Conservation (phyloP, 331 rosid species). For the Phaseolus coccineus region DNA sequence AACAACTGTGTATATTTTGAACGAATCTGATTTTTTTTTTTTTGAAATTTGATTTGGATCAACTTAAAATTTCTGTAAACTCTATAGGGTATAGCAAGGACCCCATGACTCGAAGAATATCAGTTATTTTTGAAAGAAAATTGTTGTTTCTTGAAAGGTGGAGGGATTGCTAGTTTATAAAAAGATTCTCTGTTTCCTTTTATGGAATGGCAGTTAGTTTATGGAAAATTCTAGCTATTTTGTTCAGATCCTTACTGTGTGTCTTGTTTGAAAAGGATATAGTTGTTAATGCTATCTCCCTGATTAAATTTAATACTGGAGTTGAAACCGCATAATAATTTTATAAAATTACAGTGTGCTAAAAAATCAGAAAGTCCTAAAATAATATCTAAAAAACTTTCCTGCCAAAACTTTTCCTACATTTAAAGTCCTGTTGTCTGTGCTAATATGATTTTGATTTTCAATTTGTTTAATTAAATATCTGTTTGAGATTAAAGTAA, state of each 20-base stretch:
- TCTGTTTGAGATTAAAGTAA: constrained; percentile 19
- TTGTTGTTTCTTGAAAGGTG: constrained; percentile 12
- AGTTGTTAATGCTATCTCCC: constrained; percentile 21
- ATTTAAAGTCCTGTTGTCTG: constrained; percentile 21
- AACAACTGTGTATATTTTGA: constrained; percentile 32
- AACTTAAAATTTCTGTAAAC: constrained; percentile 1
- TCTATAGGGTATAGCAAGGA: background rate
- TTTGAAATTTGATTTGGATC: background rate
- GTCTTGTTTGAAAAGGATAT: constrained; percentile 31
- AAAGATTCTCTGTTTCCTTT: background rate
- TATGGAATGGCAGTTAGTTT: constrained; percentile 31
- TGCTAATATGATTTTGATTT: constrained; percentile 17
- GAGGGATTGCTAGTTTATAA: background rate
- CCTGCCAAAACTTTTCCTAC: constrained; percentile 9
- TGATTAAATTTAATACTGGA: constrained; percentile 24
- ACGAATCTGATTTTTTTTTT: constrained; percentile 24
- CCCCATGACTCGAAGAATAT: constrained; percentile 1
- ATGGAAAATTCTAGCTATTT: constrained; percentile 19
- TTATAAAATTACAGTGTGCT: constrained; percentile 5
- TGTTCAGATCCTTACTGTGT: constrained; percentile 23
- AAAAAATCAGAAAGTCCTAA: constrained; percentile 9
- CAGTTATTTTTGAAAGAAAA: constrained; percentile 2
- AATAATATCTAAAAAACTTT: background rate
- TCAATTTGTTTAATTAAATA: background rate
- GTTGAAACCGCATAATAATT: constrained; percentile 26